These are phyloP conservation scores for Colletotrichum camelliae DNA, from an alignment of 2,329 filamentous ascomycete genomes.

Conservation along the genomic window DNA sequence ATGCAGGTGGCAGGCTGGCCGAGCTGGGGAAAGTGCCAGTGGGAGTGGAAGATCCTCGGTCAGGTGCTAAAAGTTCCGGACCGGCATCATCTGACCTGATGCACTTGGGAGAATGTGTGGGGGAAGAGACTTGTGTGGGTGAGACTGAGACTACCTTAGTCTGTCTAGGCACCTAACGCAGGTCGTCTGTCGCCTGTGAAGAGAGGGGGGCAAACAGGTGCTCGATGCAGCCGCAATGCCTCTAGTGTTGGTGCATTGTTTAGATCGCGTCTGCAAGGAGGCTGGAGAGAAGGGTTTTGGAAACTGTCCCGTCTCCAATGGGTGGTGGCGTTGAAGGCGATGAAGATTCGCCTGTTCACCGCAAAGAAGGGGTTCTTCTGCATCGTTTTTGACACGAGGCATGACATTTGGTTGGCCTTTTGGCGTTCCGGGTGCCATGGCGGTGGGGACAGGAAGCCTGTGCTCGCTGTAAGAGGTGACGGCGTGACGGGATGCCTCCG, in stretches of 20 bases:
- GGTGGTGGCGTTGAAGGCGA: not conserved
- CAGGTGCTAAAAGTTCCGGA: conserved; percentile 20
- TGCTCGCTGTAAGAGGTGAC: not conserved
- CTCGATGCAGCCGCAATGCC: not conserved
- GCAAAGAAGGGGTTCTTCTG: not conserved
- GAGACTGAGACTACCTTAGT: not conserved
- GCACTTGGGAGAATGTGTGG: not conserved
- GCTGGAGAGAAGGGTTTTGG: conserved; percentile 6
- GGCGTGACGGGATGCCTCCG: not conserved
- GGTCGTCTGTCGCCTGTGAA: not conserved
- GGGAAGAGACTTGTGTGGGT: not conserved
- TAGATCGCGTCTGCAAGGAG: not conserved
- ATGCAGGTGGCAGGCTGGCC: not conserved
- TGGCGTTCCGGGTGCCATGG: not conserved
- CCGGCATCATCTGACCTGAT: conserved; percentile 16
- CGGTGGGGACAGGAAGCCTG: not conserved
- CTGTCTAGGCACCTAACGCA: not conserved
- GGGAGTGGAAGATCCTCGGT: conserved; percentile 13
- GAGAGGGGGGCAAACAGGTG: not conserved
- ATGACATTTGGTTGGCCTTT: not conserved
- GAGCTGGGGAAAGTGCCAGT: not conserved
- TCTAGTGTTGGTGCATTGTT: not conserved
- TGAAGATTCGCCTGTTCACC: conserved; percentile 1
- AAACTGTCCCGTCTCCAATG: not conserved
- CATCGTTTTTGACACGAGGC: conserved; percentile 1